Conservation (phyloP, 2,329 filamentous ascomycete genomes). For the Chaetomiaceae sp. region DNA sequence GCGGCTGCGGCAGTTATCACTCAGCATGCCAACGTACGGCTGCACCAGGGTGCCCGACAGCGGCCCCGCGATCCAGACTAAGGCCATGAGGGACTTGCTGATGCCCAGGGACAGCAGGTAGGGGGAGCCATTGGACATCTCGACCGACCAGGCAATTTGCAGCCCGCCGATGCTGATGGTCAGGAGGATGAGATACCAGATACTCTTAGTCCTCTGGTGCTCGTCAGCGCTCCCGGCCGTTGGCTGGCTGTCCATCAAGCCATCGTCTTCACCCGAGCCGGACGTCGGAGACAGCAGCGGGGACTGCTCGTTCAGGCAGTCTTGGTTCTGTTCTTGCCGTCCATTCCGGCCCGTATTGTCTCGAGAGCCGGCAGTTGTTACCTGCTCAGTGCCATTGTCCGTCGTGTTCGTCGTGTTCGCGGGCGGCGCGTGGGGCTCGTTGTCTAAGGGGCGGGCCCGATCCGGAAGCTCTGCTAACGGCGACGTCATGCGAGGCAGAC, state of each 20-base stretch:
- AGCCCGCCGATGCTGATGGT: constrained; percentile 83
- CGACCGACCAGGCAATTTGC: constrained; percentile 94
- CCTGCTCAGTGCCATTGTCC: constrained; percentile 15
- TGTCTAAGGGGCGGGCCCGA: constrained; percentile 29
- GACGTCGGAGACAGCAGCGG: constrained; percentile 44
- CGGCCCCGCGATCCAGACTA: constrained; percentile 81
- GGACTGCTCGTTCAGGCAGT: constrained; percentile 42
- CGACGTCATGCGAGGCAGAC: constrained; percentile 38
- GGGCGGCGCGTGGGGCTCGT: constrained; percentile 19
- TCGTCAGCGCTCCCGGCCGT: constrained; percentile 41
- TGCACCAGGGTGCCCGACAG: constrained; percentile 75
- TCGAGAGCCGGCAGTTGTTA: constrained; percentile 9
- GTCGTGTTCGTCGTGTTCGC: neutral
- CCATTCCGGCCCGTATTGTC: constrained; percentile 25
- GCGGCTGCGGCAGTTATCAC: constrained; percentile 67
- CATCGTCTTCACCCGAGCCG: constrained; percentile 33
- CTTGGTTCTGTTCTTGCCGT: constrained; percentile 11
- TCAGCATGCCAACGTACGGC: constrained; percentile 76
- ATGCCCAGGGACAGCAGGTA: constrained; percentile 76
- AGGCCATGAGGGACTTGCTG: constrained; percentile 75
- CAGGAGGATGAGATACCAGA: constrained; percentile 80
- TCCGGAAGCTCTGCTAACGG: constrained; percentile 32
- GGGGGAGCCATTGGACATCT: constrained; percentile 87
- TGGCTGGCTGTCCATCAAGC: constrained; percentile 33
- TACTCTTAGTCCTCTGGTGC: constrained; percentile 67